Conservation (phyloP, 352 stramenopile genomes). For the Phytophthora citrophthora region DNA sequence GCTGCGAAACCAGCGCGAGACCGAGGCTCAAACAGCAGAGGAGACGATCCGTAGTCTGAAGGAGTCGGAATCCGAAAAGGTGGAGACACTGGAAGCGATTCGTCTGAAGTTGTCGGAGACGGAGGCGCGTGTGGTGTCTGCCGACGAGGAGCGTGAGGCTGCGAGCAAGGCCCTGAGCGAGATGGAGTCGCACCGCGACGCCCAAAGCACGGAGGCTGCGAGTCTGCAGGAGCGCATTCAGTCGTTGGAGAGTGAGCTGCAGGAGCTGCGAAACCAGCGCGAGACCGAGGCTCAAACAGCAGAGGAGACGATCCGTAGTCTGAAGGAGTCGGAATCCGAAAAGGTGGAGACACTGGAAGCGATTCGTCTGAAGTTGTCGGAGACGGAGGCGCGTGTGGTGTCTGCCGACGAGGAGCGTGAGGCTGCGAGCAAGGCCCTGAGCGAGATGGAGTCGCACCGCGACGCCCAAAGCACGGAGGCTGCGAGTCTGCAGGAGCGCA, state of each 20-base stretch:
- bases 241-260: conserved; percentile 24
- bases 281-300: conserved; percentile 14
- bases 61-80: conserved; percentile 15
- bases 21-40: conserved; percentile 8
- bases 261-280: conserved; percentile 22
- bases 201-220: conserved; percentile 21
- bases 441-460: conserved; percentile 21
- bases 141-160: conserved; percentile 28
- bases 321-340: conserved; percentile 21
- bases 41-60: conserved; percentile 8
- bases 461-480: conserved; percentile 17
- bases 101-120: conserved; percentile 31
- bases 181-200: conserved; percentile 24
- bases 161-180: conserved; percentile 22
- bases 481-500: conserved; percentile 11
- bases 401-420: conserved; percentile 25
- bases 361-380: conserved; percentile 25
- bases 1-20: neutral
- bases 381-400: conserved; percentile 17
- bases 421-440: conserved; percentile 17
- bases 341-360: conserved; percentile 17
- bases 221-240: conserved; percentile 11
- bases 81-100: conserved; percentile 23
- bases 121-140: conserved; percentile 16
- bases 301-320: conserved; percentile 22